phyloP scores from a whole-genome alignment of 768 basidiomycete genomes.

The Rubroboletus pulcherrimus region DNA sequence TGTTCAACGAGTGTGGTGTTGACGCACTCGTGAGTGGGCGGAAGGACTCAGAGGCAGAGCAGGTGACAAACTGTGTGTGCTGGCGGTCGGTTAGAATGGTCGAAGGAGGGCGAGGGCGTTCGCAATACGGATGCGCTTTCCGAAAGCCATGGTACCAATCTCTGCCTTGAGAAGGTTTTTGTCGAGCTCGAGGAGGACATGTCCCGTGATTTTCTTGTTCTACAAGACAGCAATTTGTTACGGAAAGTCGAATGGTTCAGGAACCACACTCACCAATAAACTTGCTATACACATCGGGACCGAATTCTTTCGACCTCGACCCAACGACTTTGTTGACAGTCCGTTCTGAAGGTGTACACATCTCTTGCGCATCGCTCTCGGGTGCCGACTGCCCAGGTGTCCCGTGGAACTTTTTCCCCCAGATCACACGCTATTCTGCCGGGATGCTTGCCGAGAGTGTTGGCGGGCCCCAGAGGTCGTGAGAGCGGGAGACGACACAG shows the following conservation, averaged over 20 bases:
- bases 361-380: slow-evolving; percentile 22
- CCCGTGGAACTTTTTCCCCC: slow-evolving; percentile 21
- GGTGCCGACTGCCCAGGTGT: slow-evolving; percentile 17
- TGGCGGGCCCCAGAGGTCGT: slow-evolving; percentile 16
- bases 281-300: slow-evolving; percentile 74
- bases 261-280: slow-evolving; percentile 63
- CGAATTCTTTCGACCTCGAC: slow-evolving; percentile 81
- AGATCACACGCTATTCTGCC: slow-evolving; percentile 40
- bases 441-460: slow-evolving; percentile 34
- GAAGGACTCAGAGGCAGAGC: slow-evolving; percentile 32
- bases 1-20: too few species aligned
- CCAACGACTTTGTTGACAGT: slow-evolving; percentile 83
- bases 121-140: slow-evolving; percentile 90
- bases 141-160: too few species aligned
- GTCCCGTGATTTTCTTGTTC: slow-evolving; percentile 99
- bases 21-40: slow-evolving; percentile 36
- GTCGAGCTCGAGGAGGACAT: slow-evolving; percentile 92
- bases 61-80: slow-evolving; percentile 29
- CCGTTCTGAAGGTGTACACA: slow-evolving; percentile 66
- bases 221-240: slow-evolving; percentile 31
- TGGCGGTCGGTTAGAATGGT: slow-evolving; percentile 51
- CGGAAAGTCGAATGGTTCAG: neutral
- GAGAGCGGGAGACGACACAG: slow-evolving; percentile 30
- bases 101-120: slow-evolving; percentile 78
- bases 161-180: slow-evolving; percentile 86